Percentiles rank a stretch among this genome's conserved stretches.
Conservation (phyloP, 148 eudicot species). For the Rhododendron ferrugineum region DNA sequence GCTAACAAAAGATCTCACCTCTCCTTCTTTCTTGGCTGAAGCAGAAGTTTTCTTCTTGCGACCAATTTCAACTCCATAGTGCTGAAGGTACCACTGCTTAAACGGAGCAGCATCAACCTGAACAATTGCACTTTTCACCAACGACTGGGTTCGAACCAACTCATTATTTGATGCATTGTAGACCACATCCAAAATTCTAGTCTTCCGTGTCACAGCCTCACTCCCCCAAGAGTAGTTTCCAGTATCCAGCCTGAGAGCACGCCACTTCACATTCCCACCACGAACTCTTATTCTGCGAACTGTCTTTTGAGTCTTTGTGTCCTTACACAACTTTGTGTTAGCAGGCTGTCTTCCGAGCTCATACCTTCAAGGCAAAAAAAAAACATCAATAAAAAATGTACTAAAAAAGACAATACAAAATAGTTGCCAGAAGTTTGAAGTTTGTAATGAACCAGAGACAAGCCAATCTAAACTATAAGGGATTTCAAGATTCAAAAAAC, state of each 20-base stretch:
- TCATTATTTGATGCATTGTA: conserved; percentile 57
- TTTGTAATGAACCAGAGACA: background rate
- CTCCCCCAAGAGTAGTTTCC: conserved; percentile 59
- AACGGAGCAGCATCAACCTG: conserved; percentile 65
- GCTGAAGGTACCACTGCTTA: conserved; percentile 61
- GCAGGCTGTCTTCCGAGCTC: conserved; percentile 96
- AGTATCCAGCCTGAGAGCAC: conserved; percentile 53
- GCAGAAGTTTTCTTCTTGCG: conserved; percentile 50
- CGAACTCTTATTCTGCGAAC: conserved; percentile 47
- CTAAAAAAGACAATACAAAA: background rate
- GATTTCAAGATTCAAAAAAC: background rate
- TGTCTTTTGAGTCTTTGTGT: conserved; percentile 24
- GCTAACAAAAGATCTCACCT: conserved; percentile 20
- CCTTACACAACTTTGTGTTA: conserved; percentile 56
- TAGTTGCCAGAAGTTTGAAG: background rate
- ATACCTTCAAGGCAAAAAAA: conserved; percentile 38
- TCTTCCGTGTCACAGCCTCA: conserved; percentile 45
- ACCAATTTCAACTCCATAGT: conserved; percentile 57
- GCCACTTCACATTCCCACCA: conserved; percentile 61
- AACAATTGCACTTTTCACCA: conserved; percentile 57
- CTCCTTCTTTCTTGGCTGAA: conserved; percentile 45
- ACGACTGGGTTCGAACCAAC: conserved; percentile 54
- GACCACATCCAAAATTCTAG: conserved; percentile 47
- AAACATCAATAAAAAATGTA: background rate
- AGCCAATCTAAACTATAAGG: background rate